These are phyloP conservation scores for Saccharomyces hybrid DNA, from an alignment of 1,139 yeast genomes.

Conservation along the genomic window DNA sequence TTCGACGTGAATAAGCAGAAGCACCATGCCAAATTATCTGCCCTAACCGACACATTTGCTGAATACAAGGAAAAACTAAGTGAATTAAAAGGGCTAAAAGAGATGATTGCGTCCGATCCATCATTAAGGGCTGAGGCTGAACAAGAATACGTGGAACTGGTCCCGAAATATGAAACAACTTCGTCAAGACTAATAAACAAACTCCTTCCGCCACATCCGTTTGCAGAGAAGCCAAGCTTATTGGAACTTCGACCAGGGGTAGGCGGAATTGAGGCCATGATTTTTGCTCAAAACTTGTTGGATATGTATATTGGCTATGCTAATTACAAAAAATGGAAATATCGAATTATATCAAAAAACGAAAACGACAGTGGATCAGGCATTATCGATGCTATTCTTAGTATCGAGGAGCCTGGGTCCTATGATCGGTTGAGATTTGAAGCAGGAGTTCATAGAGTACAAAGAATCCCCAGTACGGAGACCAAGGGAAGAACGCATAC, in stretches of 20 bases:
- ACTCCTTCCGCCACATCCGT: slow-evolving; percentile 69
- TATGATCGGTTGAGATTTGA: slow-evolving; percentile 70
- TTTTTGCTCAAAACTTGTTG: slow-evolving; percentile 73
- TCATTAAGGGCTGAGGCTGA: slow-evolving; percentile 35
- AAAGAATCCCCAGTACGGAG: slow-evolving; percentile 88
- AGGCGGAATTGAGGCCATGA: slow-evolving; percentile 90
- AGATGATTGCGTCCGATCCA: slow-evolving; percentile 31
- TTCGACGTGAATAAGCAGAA: slow-evolving; percentile 54
- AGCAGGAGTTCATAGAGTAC: slow-evolving; percentile 95
- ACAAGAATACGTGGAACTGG: slow-evolving; percentile 28
- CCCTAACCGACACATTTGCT: slow-evolving; percentile 45
- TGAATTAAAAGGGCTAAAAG: slow-evolving; percentile 37
- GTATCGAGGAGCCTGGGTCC: slow-evolving; percentile 69
- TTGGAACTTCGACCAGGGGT: slow-evolving; percentile 90
- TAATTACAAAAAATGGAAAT: slow-evolving; percentile 57
- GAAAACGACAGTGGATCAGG: slow-evolving; percentile 53
- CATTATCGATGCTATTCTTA: slow-evolving; percentile 67
- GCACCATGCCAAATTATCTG: slow-evolving; percentile 47
- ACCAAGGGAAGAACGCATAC: slow-evolving; percentile 92
- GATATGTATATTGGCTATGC: slow-evolving; percentile 77
- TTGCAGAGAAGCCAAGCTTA: slow-evolving; percentile 69
- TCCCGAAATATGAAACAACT: slow-evolving; percentile 31
- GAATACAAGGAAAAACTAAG: slow-evolving; percentile 36
- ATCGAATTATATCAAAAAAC: slow-evolving; percentile 51
- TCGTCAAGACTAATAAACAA: slow-evolving; percentile 45